Percentiles rank a stretch among this genome's conserved stretches.
Evolutionary conservation across 495 filamentous ascomycete species (phyloP).

Genomic region (Aspergillus indologenus): DNA sequence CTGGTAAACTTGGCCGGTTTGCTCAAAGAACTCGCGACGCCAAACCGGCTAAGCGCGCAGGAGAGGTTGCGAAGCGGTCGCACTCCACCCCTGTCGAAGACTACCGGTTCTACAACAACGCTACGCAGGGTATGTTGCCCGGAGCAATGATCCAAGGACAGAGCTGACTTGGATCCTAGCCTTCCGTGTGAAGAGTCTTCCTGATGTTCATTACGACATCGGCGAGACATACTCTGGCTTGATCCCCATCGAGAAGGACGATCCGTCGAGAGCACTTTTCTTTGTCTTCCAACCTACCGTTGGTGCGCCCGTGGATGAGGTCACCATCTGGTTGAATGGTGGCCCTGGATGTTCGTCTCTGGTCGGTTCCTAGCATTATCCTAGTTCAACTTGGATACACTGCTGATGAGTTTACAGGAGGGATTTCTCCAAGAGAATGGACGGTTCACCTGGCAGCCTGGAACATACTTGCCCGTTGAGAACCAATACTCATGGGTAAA

Average conservation of each 20-base stretch:
- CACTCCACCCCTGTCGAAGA: conserved; percentile 19
- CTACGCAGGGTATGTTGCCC: conserved; percentile 33
- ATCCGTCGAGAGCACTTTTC: conserved; percentile 48
- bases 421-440: conserved; percentile 68
- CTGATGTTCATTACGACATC: conserved; percentile 69
- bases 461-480: conserved; percentile 53
- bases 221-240: conserved; percentile 75
- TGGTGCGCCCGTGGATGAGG: conserved; percentile 56
- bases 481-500: conserved; percentile 69
- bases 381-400: background rate
- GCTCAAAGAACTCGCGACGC: conserved; percentile 71
- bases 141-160: background rate
- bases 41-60: conserved; percentile 74
- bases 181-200: conserved; percentile 65
- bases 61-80: conserved; percentile 44
- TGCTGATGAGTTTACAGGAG: conserved; percentile 52
- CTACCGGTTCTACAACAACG: conserved; percentile 37
- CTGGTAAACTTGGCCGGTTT: conserved; percentile 33
- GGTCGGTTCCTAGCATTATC: background rate
- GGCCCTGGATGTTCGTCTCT: conserved; percentile 53
- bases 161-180: conserved; percentile 28
- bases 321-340: conserved; percentile 72
- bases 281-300: conserved; percentile 51
- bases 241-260: conserved; percentile 62
- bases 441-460: conserved; percentile 59